Conservation (phyloP, 2,329 filamentous ascomycete species). For the Colletotrichum tofieldiae region DNA sequence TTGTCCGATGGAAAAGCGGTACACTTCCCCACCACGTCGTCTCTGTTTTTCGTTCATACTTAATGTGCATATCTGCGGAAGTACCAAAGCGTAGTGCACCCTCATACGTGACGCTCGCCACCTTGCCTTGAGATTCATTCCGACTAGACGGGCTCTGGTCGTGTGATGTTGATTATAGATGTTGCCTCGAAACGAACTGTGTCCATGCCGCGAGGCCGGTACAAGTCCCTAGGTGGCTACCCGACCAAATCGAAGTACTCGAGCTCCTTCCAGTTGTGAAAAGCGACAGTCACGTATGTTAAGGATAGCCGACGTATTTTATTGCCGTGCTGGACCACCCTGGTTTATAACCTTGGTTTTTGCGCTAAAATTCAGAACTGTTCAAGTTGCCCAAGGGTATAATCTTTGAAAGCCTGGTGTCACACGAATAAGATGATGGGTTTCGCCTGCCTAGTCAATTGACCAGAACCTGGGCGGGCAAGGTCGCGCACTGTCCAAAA, state of each 20-base stretch:
- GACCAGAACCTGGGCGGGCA: background rate
- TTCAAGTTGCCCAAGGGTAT: background rate
- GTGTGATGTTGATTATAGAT: no score
- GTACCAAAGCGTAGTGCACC: background rate
- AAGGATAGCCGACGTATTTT: background rate
- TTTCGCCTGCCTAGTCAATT: conserved; percentile 10
- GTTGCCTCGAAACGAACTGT: background rate
- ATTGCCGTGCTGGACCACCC: no score
- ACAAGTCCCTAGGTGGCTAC: background rate
- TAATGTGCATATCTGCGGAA: background rate
- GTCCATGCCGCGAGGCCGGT: background rate
- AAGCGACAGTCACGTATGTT: background rate
- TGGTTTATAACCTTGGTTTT: background rate
- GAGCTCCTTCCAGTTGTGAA: background rate
- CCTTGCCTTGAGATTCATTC: background rate
- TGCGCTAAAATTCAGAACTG: background rate
- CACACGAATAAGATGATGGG: background rate
- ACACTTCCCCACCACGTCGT: conserved; percentile 42
- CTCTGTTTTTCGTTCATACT: conserved; percentile 31
- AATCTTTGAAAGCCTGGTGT: background rate
- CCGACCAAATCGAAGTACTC: background rate
- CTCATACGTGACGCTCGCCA: background rate
- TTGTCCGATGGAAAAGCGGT: conserved; percentile 56
- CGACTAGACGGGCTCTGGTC: no score
- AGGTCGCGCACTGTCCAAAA: conserved; percentile 23